Conservation (phyloP, 1,284 basidiomycete species). For the Cryptococcus deneoformans region DNA sequence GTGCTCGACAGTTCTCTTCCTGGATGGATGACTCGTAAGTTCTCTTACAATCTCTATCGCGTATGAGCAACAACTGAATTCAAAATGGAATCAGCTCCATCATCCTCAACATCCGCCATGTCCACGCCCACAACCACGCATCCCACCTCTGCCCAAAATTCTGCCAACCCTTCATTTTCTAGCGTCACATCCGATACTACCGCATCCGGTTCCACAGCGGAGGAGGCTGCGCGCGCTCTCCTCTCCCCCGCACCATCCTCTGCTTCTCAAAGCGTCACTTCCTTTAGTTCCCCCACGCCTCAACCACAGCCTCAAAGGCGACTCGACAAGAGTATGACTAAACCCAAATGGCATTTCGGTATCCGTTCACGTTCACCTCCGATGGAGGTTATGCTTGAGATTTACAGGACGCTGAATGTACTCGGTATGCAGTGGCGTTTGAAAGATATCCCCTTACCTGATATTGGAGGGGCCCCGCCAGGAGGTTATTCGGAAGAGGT, state of each 20-base stretch:
- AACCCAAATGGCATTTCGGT: constrained; percentile 94
- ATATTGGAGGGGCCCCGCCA: constrained; percentile 57
- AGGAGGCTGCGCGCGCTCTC: constrained; percentile 41
- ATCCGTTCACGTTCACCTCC: constrained; percentile 92
- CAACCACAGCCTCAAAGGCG: constrained; percentile 11
- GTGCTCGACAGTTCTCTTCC: constrained; percentile 81
- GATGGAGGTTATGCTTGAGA: constrained; percentile 99
- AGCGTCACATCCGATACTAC: not conserved
- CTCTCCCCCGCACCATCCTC: constrained; percentile 10
- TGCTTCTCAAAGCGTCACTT: not conserved
- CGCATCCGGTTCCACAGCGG: constrained; percentile 29
- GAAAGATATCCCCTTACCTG: constrained; percentile 61
- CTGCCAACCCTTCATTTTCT: not conserved
- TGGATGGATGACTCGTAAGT: constrained; percentile 45
- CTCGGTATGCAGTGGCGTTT: constrained; percentile 93
- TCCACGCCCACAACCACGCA: constrained; percentile 4
- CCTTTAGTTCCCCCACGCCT: not conserved
- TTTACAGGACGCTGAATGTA: constrained; percentile 86
- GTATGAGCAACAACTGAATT: not conserved
- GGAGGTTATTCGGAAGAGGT: constrained; percentile 44
- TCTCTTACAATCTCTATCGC: not conserved
- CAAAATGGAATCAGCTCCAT: constrained; percentile 4
- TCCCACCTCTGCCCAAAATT: not conserved
- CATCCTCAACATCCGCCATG: constrained; percentile 7
- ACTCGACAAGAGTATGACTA: constrained; percentile 40